These are phyloP conservation scores for Mycena polygramma DNA, from an alignment of 768 basidiomycete species.

Conservation along the genomic window DNA sequence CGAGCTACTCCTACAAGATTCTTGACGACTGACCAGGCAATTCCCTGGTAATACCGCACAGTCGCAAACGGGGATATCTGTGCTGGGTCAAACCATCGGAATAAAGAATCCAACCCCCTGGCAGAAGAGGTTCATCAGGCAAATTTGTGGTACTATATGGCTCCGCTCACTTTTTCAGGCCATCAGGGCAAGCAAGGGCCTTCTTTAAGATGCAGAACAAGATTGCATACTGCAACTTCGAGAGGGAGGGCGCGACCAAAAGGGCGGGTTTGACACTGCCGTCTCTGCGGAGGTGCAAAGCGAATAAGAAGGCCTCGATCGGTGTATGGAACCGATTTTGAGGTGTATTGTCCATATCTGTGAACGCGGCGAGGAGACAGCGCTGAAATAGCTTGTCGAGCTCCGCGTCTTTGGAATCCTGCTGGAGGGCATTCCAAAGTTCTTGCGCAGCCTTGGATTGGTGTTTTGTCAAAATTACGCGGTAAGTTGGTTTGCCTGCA, in stretches of 20 bases:
- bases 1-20: slow-evolving; percentile 9
- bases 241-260: neutral
- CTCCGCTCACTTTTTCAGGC: neutral
- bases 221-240: slow-evolving; percentile 6
- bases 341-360: neutral
- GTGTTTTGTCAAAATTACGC: neutral
- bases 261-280: slow-evolving; percentile 3
- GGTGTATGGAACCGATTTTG: neutral
- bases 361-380: slow-evolving; percentile 5
- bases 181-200: neutral
- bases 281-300: slow-evolving; percentile 3
- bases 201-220: slow-evolving; percentile 11
- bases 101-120: neutral
- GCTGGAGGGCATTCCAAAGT: neutral
- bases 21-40: slow-evolving; percentile 7
- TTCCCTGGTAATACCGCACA: slow-evolving; percentile 7
- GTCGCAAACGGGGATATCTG: slow-evolving; percentile 6
- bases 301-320: slow-evolving; percentile 17
- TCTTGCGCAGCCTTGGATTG: neutral
- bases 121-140: neutral
- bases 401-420: neutral
- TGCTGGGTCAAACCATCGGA: slow-evolving; percentile 5
- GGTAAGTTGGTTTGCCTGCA: neutral
- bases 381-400: neutral
- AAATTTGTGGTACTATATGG: neutral